Base-by-base conservation (phyloP, 257 asterid species). In the Gentiana macrophylla region DNA sequence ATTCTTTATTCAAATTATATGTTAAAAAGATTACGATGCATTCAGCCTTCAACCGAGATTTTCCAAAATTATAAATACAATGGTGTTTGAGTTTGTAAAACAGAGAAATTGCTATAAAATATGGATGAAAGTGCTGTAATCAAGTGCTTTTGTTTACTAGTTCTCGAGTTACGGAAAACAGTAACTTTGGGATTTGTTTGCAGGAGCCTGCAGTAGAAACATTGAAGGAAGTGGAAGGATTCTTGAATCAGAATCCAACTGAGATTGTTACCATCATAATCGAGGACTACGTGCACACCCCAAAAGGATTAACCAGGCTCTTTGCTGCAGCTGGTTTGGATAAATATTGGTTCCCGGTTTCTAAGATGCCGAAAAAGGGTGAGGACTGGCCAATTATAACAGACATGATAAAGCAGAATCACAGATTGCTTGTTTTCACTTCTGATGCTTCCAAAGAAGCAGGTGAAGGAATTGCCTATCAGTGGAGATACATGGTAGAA, bases 401-500 rank as follows among this genome's bases (percentile, higher is more conserved):
- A 66, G 82, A 62, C 57, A 91, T 91, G 96, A 83, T 77, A 35
- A 80, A 75, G 64, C 68, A 77, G 49, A 91, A 87, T 67, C 51
- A 87, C 48, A 84, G 97, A 52, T 62, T 87, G 56, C 70, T 91
- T 11, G 98, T 91, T 79, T 91, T 91, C 62, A 91, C 98, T 53
- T 91, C 97, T 57, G 98, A 91, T 79, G 76, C 95, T 50, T 84
- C 94, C 3, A 87, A 91, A 64, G 98, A 91, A 75, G 79, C 88
- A 15, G 53, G 65, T 45, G 98, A 91, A 83, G 98, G 89, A 67
- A 72, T 91, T 47, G 94, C 98, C 35, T 84, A 87, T 66, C 97
- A 91, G 65, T 91, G 98, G 98, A 87, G 65, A 69, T 86, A 91
- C 81, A 87, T 91, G 95, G 81, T 87, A 65, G 98, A 91, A 74